Evolutionary conservation across 139 green algal genomes (phyloP), one percentile per base, ranked within the genome.

Genomic region (Chlamydomonas schloesseri): DNA sequence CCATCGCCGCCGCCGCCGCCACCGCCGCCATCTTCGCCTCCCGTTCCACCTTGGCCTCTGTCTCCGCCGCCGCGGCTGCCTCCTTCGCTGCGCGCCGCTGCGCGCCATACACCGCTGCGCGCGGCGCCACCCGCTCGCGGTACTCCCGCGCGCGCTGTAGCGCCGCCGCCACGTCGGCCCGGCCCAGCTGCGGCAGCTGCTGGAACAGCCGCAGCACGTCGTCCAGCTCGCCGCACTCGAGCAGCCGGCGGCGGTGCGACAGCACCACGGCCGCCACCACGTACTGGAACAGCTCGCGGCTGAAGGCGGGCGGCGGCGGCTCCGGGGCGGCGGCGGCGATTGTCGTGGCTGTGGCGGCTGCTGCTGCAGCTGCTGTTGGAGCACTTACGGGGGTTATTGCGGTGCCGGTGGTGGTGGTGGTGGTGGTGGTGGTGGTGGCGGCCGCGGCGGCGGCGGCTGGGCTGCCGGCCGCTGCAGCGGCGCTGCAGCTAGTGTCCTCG

Each of bases 191-290:
- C 9, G 65, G n/a, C 46, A 76, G 29, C 26, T 42, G 46, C 71
- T 93, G 93, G 82, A 97, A 97, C 17, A 95, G 87, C 37, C 93
- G 90, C 87, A 96, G 77, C 75, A 96, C 91, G 74, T 96, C 94
- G 83, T 97, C 94, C n/a, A 82, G 68, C 73, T 94, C 90, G 8
- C 29, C n/a, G 75, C 94, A 96, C 28, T 91, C 84, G n/a, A 96
- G 46, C 33, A 97, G 68, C 5, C 65, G 55, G 4, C 84, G 69
- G 34, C 93, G 86, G 80, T 96, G 91, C 28, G 73, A 72, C 31
- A 88, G 75, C 37, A 96, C 87, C 17, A 94, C 89, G 0, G 93
- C 90, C 10, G 94, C 94, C 26, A 96, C 87, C 84, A 96, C 94
- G 82, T 93, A 94, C 55, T 91, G 64, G 71, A 96, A 91, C 82